Evolutionary conservation across 495 filamentous ascomycete genomes (phyloP).

Genomic region (Podospora pseudocomata): DNA sequence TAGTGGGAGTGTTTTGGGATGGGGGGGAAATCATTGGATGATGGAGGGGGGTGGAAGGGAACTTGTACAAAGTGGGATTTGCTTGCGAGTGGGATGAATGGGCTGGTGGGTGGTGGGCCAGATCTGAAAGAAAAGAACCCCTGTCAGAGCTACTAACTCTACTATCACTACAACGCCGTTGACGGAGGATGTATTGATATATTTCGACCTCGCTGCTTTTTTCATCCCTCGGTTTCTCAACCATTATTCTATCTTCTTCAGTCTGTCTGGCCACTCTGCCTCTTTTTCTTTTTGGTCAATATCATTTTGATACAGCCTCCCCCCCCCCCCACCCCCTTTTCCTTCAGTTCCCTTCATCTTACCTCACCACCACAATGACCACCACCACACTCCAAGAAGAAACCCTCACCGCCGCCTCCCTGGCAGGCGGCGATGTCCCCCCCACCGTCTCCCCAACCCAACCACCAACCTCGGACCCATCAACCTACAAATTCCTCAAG

Average conservation of each 20-base stretch:
- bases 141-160: background rate
- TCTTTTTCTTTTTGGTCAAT: background rate
- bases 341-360: background rate
- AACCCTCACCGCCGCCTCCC: background rate
- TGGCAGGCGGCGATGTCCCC: background rate
- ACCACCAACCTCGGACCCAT: background rate
- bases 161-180: background rate
- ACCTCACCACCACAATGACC: background rate
- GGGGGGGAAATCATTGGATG: background rate
- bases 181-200: background rate
- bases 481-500: conserved; percentile 27
- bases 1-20: background rate
- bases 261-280: background rate
- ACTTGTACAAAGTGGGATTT: background rate
- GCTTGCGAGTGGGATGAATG: background rate
- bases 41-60: background rate
- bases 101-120: background rate
- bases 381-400: background rate
- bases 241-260: background rate
- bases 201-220: background rate
- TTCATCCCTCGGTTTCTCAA: background rate
- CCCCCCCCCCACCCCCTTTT: too few species aligned
- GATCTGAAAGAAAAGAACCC: background rate
- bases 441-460: background rate
- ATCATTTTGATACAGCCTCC: background rate